Evolutionary conservation across 78 protist species (phyloP).

Genomic region (Emiliania huxleyi): DNA sequence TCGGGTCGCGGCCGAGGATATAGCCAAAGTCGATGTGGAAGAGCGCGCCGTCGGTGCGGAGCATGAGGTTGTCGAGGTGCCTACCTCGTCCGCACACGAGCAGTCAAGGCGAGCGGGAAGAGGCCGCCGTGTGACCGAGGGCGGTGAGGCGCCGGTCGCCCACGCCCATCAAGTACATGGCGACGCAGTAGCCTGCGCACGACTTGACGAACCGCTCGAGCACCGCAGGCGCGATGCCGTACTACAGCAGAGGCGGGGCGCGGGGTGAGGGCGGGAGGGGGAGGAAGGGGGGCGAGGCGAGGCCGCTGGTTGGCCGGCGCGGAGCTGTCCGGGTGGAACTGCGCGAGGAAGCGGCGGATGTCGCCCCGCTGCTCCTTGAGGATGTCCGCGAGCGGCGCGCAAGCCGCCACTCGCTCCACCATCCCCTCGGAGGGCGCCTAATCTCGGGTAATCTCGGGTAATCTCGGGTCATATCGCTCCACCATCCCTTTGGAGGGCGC

Average conservation of each 20-base stretch:
- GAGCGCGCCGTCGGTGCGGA: conserved; percentile 36
- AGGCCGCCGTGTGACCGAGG: conserved; percentile 62
- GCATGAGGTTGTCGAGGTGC: conserved; percentile 44
- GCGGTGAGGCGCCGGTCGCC: conserved; percentile 74
- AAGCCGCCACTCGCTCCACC: conserved; percentile 51
- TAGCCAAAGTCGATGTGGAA: conserved; percentile 97
- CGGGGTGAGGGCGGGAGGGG: too few relatives aligned
- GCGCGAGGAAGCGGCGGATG: neutral
- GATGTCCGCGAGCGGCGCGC: neutral
- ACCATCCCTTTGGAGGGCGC: conserved; percentile 68
- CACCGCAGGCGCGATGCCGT: neutral
- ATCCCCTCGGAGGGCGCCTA: conserved; percentile 66
- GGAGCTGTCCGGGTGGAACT: neutral
- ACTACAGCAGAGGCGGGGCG: too few relatives aligned
- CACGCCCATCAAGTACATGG: conserved; percentile 91
- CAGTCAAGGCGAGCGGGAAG: neutral
- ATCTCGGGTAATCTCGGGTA: too few relatives aligned
- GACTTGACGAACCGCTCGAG: neutral
- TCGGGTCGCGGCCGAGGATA: conserved; percentile 93
- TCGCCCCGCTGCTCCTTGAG: neutral
- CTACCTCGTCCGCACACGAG: too few relatives aligned
- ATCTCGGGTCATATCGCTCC: too few relatives aligned
- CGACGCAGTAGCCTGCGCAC: conserved; percentile 94
- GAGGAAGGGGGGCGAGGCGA: too few relatives aligned
- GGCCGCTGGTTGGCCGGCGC: too few relatives aligned